Percentiles rank a stretch among this genome's conserved stretches.
Conservation (phyloP, 139 green algal species). For the Tetradesmus lagerheimii region DNA sequence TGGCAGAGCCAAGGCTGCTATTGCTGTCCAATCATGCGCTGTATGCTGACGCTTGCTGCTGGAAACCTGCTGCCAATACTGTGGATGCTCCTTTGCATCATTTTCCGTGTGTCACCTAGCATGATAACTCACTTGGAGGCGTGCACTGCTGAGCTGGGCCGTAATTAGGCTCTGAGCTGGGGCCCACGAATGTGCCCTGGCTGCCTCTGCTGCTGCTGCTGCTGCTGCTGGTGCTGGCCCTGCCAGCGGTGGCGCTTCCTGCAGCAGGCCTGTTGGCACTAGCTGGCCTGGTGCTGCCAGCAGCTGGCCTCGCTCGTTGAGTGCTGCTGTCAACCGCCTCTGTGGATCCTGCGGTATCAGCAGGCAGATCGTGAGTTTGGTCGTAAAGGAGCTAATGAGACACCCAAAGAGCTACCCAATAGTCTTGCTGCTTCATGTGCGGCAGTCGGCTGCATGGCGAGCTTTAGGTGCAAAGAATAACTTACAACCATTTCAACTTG, state of each 20-base stretch:
- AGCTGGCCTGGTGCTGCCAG: background rate
- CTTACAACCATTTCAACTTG: too few relatives aligned
- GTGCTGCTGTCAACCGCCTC: background rate
- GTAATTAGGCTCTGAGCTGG: constrained; percentile 18
- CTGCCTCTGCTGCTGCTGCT: constrained; percentile 1
- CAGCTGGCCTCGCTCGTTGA: background rate
- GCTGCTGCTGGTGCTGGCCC: background rate
- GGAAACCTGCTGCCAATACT: too few relatives aligned
- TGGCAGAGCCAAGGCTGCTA: background rate
- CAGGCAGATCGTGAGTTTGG: background rate
- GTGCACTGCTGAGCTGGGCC: constrained; percentile 4
- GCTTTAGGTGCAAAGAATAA: too few relatives aligned
- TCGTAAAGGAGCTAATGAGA: background rate
- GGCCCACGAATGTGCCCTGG: background rate
- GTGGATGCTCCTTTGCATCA: background rate
- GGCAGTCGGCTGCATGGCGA: background rate
- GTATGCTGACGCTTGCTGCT: too few relatives aligned
- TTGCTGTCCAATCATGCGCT: background rate
- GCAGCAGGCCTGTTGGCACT: background rate
- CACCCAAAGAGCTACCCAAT: background rate
- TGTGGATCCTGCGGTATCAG: background rate
- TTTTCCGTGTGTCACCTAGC: background rate
- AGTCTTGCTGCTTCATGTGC: background rate
- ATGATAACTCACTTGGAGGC: constrained; percentile 26
- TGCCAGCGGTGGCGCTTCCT: background rate